Conservation (phyloP, 202 grass and related monocot species). For the Panicum virgatum region DNA sequence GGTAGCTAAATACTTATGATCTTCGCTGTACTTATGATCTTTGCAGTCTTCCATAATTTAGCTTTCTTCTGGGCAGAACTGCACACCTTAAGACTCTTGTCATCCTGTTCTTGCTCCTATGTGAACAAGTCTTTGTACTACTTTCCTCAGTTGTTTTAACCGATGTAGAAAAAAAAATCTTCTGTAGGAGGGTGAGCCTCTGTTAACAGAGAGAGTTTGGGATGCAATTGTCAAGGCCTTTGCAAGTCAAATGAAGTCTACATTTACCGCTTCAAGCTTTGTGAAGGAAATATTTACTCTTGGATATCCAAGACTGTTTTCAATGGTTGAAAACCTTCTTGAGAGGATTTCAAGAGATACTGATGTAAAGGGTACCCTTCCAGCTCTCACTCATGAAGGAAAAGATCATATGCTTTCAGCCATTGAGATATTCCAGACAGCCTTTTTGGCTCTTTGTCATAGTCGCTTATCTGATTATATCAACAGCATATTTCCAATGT, state of each 20-base stretch:
- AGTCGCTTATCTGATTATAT: conserved; percentile 93
- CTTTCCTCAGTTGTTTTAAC: conserved; percentile 22
- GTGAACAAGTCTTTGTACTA: neutral
- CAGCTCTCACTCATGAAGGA: conserved; percentile 73
- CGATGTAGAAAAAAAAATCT: conserved; percentile 20
- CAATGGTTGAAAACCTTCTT: conserved; percentile 93
- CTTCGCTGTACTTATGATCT: too few species aligned
- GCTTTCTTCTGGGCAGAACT: neutral
- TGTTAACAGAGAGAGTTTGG: conserved; percentile 96
- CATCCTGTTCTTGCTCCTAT: neutral
- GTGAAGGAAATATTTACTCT: conserved; percentile 99
- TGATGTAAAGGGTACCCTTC: conserved; percentile 89
- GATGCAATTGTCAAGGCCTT: conserved; percentile 97
- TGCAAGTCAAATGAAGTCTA: conserved; percentile 91
- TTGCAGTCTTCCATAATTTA: conserved; percentile 6
- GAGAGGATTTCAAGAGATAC: conserved; percentile 94
- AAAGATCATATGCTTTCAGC: conserved; percentile 79
- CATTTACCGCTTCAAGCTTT: conserved; percentile 91
- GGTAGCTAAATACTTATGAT: neutral
- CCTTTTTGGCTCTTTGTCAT: conserved; percentile 84
- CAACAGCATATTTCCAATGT: conserved; percentile 91
- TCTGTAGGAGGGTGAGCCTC: conserved; percentile 91
- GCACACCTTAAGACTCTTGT: neutral
- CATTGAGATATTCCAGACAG: conserved; percentile 82
- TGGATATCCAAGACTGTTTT: conserved; percentile 89